These are phyloP conservation scores for Trichophyton verrucosum DNA, from an alignment of 2,329 filamentous ascomycete genomes.

Conservation along the genomic window DNA sequence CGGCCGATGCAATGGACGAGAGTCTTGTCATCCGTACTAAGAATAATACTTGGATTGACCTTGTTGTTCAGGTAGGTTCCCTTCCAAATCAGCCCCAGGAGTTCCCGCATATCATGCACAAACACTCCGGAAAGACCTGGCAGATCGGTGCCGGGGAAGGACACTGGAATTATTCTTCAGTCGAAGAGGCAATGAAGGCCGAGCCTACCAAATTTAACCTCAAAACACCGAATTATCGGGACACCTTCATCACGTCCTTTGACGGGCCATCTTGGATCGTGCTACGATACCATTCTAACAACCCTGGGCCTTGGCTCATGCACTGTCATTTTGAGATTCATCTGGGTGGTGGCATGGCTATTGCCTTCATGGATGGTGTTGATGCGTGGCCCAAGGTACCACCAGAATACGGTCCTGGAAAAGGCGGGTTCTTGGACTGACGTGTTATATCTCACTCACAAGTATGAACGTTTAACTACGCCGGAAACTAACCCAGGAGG, in stretches of 20 bases:
- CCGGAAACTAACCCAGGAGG: no score
- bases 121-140: constrained; percentile 36
- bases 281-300: constrained; percentile 35
- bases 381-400: constrained; percentile 31
- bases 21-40: constrained; percentile 23
- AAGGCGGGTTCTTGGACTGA: neutral
- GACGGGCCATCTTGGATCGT: constrained; percentile 30
- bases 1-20: constrained; percentile 16
- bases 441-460: no score
- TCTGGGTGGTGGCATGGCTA: constrained; percentile 37
- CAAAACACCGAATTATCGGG: constrained; percentile 31
- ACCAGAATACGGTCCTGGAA: constrained; percentile 6
- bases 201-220: constrained; percentile 35
- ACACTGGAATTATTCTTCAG: constrained; percentile 30
- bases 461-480: no score
- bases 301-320: constrained; percentile 37
- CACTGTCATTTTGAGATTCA: constrained; percentile 42
- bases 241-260: constrained; percentile 28
- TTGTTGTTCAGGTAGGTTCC: constrained; percentile 11
- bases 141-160: constrained; percentile 31
- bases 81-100: neutral
- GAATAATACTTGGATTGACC: constrained; percentile 30
- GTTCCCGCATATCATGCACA: constrained; percentile 36
- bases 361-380: constrained; percentile 38
- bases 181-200: constrained; percentile 29